phyloP scores from a whole-genome alignment of 1,139 yeast species.

The Protomyces gravidus region DNA sequence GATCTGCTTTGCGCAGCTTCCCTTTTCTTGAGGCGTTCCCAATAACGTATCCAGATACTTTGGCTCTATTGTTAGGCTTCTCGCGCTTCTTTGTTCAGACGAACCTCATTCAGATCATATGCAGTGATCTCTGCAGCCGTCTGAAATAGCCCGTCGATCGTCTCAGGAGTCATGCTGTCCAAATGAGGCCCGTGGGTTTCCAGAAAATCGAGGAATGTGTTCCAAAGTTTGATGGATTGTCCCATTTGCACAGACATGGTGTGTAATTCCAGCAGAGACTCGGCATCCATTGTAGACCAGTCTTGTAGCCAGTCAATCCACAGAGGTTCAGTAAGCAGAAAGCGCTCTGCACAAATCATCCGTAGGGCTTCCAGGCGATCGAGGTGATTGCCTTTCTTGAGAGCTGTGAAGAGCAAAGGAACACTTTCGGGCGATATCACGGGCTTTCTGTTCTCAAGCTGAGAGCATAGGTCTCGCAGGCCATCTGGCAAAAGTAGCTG shows the following conservation, averaged over 20 bases:
- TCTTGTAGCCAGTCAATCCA: not conserved
- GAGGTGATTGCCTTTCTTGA: not conserved
- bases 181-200: not conserved
- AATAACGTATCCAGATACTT: constrained; percentile 43
- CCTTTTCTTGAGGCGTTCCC: constrained; percentile 33
- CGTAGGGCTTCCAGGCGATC: not conserved
- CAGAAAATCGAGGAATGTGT: not conserved
- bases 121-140: no score
- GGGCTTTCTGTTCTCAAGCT: not conserved
- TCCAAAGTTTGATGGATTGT: not conserved
- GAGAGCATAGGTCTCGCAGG: no score
- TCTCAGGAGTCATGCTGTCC: no score
- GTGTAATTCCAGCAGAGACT: not conserved
- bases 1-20: no score
- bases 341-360: not conserved
- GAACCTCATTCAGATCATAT: not conserved
- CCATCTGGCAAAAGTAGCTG: no score
- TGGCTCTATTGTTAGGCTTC: constrained; percentile 32
- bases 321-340: not conserved
- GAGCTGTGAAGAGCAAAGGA: not conserved
- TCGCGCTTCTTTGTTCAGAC: no score
- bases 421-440: not conserved
- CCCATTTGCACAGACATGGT: not conserved
- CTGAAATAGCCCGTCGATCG: no score
- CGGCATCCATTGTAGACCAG: not conserved